Conservation (phyloP, 1,284 basidiomycete genomes). For the Thelephora terrestris region DNA sequence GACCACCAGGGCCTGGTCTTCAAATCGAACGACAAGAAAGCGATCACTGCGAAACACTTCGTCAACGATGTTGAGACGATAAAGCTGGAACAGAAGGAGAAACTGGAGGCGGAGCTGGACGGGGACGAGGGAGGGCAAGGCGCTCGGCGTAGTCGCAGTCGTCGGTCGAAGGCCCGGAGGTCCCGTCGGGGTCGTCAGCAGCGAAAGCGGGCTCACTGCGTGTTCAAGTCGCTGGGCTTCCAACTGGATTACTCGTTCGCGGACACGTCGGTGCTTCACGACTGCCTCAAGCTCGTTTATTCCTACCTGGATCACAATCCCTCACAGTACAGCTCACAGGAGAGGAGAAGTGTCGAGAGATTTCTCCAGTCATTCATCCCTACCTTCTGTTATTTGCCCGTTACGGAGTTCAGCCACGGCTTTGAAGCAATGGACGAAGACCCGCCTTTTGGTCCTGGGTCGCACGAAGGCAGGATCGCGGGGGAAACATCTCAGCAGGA, state of each 20-base stretch:
- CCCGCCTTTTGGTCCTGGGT: conserved; percentile 35
- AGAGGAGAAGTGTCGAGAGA: conserved; percentile 77
- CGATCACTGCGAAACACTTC: conserved; percentile 84
- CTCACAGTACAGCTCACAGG: conserved; percentile 62
- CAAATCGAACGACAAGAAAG: conserved; percentile 96
- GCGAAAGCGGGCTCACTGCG: conserved; percentile 5
- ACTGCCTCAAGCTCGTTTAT: conserved; percentile 84
- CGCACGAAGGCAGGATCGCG: conserved; percentile 11
- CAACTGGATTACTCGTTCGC: conserved; percentile 79
- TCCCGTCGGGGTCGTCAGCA: conserved; percentile 9
- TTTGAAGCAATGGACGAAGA: conserved; percentile 48
- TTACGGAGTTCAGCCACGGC: conserved; percentile 69
- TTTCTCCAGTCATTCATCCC: conserved; percentile 86
- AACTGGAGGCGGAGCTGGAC: conserved; percentile 29
- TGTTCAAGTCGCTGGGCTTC: conserved; percentile 37
- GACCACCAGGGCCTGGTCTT: conserved; percentile 95
- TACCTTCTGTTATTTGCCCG: conserved; percentile 67
- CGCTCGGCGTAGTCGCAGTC: not conserved
- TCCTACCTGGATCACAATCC: conserved; percentile 84
- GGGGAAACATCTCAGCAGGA: conserved; percentile 31
- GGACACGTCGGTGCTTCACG: conserved; percentile 77
- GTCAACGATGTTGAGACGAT: conserved; percentile 81
- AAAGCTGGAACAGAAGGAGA: conserved; percentile 58
- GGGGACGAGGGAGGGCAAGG: conserved; percentile 27
- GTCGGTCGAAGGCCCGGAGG: not conserved